These are phyloP conservation scores for Candida endomychidarum DNA, from an alignment of 805 yeast species.

Conservation along the genomic window DNA sequence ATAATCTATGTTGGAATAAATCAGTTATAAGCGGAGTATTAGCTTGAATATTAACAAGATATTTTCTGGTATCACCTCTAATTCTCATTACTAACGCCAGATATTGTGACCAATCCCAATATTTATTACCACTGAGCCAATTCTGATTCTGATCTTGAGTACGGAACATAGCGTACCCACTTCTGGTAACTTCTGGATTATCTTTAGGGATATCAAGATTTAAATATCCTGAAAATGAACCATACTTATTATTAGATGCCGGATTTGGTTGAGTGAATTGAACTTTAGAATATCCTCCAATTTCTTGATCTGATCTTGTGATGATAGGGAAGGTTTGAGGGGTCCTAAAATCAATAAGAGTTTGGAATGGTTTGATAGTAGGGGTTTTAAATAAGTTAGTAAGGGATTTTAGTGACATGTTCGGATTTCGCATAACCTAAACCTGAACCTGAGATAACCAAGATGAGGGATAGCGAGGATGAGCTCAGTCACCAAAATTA, in stretches of 20 bases:
- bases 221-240: conserved; percentile 56
- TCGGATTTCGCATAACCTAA: not conserved
- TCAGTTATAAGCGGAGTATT: conserved; percentile 78
- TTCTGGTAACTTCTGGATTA: conserved; percentile 60
- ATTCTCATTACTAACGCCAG: conserved; percentile 66
- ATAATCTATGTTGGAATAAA: conserved; percentile 78
- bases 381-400: conserved; percentile 35
- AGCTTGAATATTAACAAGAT: conserved; percentile 77
- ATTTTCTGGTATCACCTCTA: conserved; percentile 69
- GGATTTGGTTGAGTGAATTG: conserved; percentile 36
- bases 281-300: conserved; percentile 78
- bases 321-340: conserved; percentile 45
- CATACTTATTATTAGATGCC: conserved; percentile 31
- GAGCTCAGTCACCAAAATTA: no score
- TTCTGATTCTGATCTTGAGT: conserved; percentile 60
- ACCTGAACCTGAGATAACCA: no score
- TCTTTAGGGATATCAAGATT: conserved; percentile 64
- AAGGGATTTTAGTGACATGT: conserved; percentile 42
- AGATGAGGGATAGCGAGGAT: not conserved
- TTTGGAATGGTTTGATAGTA: conserved; percentile 23
- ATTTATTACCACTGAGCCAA: conserved; percentile 48
- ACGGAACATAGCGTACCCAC: conserved; percentile 85
- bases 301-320: conserved; percentile 68
- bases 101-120: conserved; percentile 71
- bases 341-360: conserved; percentile 55